phyloP scores from a whole-genome alignment of 139 green algal genomes.

The Chlamydomonas sphaeroides region DNA sequence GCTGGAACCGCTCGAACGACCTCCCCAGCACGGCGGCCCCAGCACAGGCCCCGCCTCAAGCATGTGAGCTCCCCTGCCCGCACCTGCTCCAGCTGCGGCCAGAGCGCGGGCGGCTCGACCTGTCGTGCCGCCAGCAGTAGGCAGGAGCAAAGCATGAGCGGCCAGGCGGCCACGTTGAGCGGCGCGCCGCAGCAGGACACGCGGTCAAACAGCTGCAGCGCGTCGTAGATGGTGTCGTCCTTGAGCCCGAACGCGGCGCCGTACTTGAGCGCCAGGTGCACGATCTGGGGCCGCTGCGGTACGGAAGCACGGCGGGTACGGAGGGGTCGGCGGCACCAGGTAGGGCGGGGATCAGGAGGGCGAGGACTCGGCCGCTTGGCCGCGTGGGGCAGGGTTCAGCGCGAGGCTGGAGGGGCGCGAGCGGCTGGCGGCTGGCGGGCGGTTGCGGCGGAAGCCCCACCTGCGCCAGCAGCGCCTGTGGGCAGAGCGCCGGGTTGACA shows the following conservation, averaged over 20 bases:
- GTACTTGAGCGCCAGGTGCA: conserved; percentile 58
- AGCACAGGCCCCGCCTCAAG: too few relatives aligned
- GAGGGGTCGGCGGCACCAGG: too few relatives aligned
- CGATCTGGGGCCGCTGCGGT: conserved; percentile 56
- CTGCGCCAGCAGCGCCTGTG: conserved; percentile 42
- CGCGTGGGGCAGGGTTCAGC: too few relatives aligned
- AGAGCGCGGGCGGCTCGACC: conserved; percentile 18
- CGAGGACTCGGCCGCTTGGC: too few relatives aligned
- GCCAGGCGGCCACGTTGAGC: conserved; percentile 49
- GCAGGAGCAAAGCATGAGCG: conserved; percentile 49
- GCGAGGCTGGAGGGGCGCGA: too few relatives aligned
- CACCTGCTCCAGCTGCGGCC: conserved; percentile 38
- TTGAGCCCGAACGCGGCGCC: conserved; percentile 42
- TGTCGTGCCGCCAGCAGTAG: conserved; percentile 45
- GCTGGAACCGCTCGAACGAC: too few relatives aligned
- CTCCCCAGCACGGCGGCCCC: too few relatives aligned
- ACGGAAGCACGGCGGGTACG: too few relatives aligned
- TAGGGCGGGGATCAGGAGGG: too few relatives aligned
- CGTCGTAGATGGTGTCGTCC: conserved; percentile 57
- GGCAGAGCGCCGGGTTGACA: conserved; percentile 45
- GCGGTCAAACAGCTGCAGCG: conserved; percentile 58
- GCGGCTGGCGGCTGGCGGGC: too few relatives aligned
- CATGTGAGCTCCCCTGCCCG: too few relatives aligned
- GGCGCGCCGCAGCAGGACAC: conserved; percentile 40
- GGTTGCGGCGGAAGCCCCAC: too few relatives aligned